These are phyloP conservation scores for Pythium insidiosum DNA, from an alignment of 352 stramenopile species.

Conservation along the genomic window DNA sequence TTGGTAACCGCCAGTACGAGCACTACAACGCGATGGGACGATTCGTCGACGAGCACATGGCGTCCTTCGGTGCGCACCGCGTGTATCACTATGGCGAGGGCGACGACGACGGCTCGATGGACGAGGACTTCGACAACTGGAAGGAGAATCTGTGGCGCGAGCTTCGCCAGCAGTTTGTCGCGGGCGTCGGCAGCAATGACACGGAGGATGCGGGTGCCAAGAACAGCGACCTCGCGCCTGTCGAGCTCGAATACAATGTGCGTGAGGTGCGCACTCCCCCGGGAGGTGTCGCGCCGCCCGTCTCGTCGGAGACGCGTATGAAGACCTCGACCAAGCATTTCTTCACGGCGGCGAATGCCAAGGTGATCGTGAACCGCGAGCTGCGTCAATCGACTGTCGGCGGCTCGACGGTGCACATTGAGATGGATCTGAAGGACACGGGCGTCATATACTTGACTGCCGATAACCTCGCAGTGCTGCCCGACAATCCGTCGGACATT, in stretches of 20 bases:
- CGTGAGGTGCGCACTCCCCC: conserved; percentile 28
- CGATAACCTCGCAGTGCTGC: conserved; percentile 92
- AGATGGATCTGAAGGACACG: conserved; percentile 81
- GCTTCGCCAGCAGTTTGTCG: conserved; percentile 56
- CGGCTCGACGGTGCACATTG: conserved; percentile 87
- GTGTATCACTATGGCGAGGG: conserved; percentile 91
- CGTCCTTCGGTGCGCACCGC: conserved; percentile 69
- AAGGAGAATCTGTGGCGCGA: conserved; percentile 91
- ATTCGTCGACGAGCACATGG: conserved; percentile 87
- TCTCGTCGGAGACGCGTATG: conserved; percentile 34
- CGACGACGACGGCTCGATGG: conserved; percentile 94
- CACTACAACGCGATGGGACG: conserved; percentile 97
- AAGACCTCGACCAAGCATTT: conserved; percentile 88
- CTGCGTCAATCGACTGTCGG: conserved; percentile 69
- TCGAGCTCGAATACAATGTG: conserved; percentile 52
- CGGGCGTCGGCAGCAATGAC: conserved; percentile 15
- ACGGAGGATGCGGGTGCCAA: not conserved
- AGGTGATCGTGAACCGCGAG: conserved; percentile 86
- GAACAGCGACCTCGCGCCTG: conserved; percentile 18
- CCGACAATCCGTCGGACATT: conserved; percentile 72
- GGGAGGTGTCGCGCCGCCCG: conserved; percentile 1
- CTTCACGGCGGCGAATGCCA: conserved; percentile 76
- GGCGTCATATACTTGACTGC: conserved; percentile 89
- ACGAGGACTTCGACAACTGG: conserved; percentile 92
- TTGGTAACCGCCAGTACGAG: conserved; percentile 98